Evolutionary conservation across 306 rosid species (phyloP), one percentile per base, ranked within the genome.

Genomic region (Lablab purpureus): DNA sequence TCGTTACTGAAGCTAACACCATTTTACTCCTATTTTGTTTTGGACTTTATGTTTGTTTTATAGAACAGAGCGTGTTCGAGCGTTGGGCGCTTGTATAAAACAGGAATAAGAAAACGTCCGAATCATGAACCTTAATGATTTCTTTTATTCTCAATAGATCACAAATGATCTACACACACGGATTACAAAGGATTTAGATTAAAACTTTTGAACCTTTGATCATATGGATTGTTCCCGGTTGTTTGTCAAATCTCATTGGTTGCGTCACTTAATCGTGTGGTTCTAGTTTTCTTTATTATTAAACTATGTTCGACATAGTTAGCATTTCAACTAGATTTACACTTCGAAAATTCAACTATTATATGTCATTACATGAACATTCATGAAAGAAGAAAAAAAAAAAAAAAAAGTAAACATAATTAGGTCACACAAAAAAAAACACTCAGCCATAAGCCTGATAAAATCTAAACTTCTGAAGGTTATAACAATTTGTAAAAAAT

Each of bases 171-270:
- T 37, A 37, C 0, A 56, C 36, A n/a, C n/a, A 5, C 10, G 10
- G 56, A 50, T 50, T 50, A 6, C 7, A 50, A n/a, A 17, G 56
- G 22, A 49, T n/a, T 18, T 59, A 13, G 43, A 10, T 14, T 28
- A 7, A 23, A 56, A 56, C 1, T 52, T 17, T 6, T 58, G 36
- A 62, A 27, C 51, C 51, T 17, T 14, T 47, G 52, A 14, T 49
- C 19, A 17, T 49, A 6, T 50, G 56, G 56, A 51, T 18, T 21
- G 2, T 51, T 18, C 23, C 0, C 3, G 23, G 10, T 59, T 60
- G 79, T 45, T 28, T 62, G 62, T 21, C 30, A 27, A 75, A 18
- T 21, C 49, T 75, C 46, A 11, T 28, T 45, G 60, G 60, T 28
- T 6, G 22, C 59, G 30, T 22, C 27, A 43, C 13, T 5, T 74